Evolutionary conservation across 805 yeast genomes (phyloP), one percentile per base, ranked within the genome.

Genomic region (Nakazawaea anatomiae): DNA sequence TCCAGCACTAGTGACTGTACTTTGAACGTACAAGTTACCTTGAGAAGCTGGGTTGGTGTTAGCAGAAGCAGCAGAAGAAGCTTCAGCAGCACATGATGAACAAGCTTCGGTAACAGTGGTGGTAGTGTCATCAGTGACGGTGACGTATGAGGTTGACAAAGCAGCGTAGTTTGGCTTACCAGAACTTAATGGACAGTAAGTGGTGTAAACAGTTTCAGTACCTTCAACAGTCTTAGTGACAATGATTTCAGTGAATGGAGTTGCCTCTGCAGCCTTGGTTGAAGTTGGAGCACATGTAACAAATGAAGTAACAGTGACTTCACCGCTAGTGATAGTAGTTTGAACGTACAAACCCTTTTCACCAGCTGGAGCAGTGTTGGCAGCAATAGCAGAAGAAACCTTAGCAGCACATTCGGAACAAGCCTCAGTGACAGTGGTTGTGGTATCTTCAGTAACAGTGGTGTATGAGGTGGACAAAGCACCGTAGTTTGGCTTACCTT

Each of bases 51-150:
- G 40, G 34, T 52, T 39, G 18, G 51, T 54, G 39, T 56, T 12
- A 25, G 52, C 51, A 14, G 57, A 55, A 38, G 56, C 32, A 34
- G 54, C 57, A n/a, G 58, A 9, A 36, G 56, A 54, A 27, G 53
- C 40, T 7, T 41, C 46, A 5, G 39, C 54, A 41, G 48, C 48
- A 45, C 52, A 50, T 27, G 35, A 35, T 6, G 46, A 28, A 42
- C 52, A 50, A 38, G 42, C 43, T 9, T 38, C 41, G 8, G 29
- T 42, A 40, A 47, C 54, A 18, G 54, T 51, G 48, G 51, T 47
- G 51, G 51, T 50, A 44, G 18, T 32, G 27, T 39, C 49, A 34
- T 51, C 47, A 14, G 47, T 25, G 29, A 48, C 48, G 28, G 50
- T 51, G 43, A 30, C 46, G 36, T 14, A 11, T 12, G 45, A 43